A percentile compares a stretch with the other conserved stretches of the same genome.
Evolutionary conservation across 768 basidiomycete genomes (phyloP).

Genomic region (Boletus pseudopeckii): DNA sequence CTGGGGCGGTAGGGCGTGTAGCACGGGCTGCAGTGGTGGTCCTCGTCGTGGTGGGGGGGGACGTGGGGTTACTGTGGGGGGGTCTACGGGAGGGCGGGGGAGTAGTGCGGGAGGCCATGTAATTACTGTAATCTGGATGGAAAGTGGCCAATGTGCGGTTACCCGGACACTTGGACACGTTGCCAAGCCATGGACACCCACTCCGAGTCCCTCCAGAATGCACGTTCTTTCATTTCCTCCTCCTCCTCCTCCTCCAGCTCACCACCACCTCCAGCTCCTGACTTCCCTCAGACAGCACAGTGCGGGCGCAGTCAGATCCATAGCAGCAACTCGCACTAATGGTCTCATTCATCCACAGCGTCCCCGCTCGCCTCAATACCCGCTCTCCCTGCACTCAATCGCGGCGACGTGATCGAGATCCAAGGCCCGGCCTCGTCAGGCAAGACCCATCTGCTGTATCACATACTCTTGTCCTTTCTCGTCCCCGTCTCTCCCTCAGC

Average conservation of each 20-base stretch:
- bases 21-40: conserved; percentile 58
- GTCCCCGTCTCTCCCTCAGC: conserved; percentile 40
- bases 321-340: neutral
- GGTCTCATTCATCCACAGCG: conserved; percentile 34
- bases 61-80: conserved; percentile 38
- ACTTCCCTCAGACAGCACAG: conserved; percentile 38
- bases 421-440: conserved; percentile 73
- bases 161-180: neutral
- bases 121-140: conserved; percentile 20
- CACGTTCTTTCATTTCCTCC: conserved; percentile 14
- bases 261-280: conserved; percentile 39
- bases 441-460: conserved; percentile 76
- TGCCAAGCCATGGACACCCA: conserved; percentile 3
- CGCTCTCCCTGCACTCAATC: conserved; percentile 32
- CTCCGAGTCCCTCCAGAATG: conserved; percentile 35
- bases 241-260: conserved; percentile 1
- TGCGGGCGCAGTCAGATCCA: conserved; percentile 19
- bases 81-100: conserved; percentile 46
- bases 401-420: conserved; percentile 70
- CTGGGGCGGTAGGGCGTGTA: conserved; percentile 49
- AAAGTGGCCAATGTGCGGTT: conserved; percentile 10
- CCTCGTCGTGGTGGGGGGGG: conserved; percentile 40
- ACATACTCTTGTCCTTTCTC: conserved; percentile 57
- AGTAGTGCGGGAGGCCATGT: conserved; percentile 41
- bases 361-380: conserved; percentile 19